phyloP scores from a whole-genome alignment of 805 yeast genomes.

The Sungouiozyma ichnusensis region DNA sequence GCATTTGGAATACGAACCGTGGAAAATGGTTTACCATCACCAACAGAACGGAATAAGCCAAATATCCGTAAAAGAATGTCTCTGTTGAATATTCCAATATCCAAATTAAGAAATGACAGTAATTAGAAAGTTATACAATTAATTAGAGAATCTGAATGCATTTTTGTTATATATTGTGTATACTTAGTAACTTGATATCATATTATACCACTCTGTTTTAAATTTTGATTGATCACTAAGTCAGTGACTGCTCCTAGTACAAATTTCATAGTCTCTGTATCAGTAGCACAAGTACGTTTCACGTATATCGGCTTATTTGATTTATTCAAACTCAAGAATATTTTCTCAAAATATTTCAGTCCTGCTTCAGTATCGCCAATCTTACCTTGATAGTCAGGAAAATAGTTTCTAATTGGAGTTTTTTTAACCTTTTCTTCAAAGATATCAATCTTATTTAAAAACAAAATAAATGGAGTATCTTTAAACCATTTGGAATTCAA shows the following conservation, averaged over 20 bases:
- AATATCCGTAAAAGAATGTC: slow-evolving; percentile 14
- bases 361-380: slow-evolving; percentile 58
- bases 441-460: slow-evolving; percentile 80
- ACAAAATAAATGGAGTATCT: slow-evolving; percentile 79
- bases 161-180: not conserved
- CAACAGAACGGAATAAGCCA: slow-evolving; percentile 5
- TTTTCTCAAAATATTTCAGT: slow-evolving; percentile 55
- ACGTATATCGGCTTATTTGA: slow-evolving; percentile 69
- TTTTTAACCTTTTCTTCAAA: slow-evolving; percentile 57
- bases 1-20: not conserved
- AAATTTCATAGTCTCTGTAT: slow-evolving; percentile 76
- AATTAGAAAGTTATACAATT: slow-evolving; percentile 2
- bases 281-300: slow-evolving; percentile 94
- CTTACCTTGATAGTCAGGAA: slow-evolving; percentile 68
- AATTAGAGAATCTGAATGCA: not conserved
- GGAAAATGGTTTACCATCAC: not conserved
- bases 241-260: slow-evolving; percentile 91
- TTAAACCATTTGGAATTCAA: slow-evolving; percentile 80
- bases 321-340: slow-evolving; percentile 54
- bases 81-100: slow-evolving; percentile 21
- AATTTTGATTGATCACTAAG: slow-evolving; percentile 71
- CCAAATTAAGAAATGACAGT: slow-evolving; percentile 17
- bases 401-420: slow-evolving; percentile 59
- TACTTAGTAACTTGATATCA: slow-evolving; percentile 14
- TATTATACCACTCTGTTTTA: slow-evolving; percentile 67